Percentiles rank a stretch among this genome's conserved stretches.
These are phyloP conservation scores for Naganishia vaughanmartiniae DNA, from an alignment of 768 basidiomycete species.

Conservation along the genomic window DNA sequence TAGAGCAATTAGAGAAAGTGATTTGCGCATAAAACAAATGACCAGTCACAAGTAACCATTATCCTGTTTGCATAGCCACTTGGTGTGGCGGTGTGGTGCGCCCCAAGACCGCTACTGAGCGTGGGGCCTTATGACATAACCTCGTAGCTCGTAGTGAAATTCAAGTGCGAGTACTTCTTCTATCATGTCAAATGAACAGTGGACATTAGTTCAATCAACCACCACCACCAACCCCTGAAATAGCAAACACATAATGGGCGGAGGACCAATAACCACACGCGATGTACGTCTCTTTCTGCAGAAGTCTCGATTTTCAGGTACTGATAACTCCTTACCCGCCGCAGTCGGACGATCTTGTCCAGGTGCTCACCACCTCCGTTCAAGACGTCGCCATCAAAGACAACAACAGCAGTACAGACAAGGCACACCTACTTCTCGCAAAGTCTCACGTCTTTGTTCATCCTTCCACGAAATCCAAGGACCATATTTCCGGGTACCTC, in stretches of 20 bases:
- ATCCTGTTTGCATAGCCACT: neutral
- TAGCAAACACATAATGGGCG: constrained; percentile 11
- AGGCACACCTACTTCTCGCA: constrained; percentile 66
- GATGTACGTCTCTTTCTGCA: constrained; percentile 4
- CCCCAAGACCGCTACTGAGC: neutral
- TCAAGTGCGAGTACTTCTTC: neutral
- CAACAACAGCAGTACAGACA: neutral
- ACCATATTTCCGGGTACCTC: constrained; percentile 92
- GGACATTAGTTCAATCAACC: neutral
- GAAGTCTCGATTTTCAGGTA: neutral
- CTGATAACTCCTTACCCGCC: neutral
- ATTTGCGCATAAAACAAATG: neutral
- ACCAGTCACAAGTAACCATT: neutral
- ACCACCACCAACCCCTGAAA: neutral
- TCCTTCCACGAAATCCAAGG: constrained; percentile 83
- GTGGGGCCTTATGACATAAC: neutral
- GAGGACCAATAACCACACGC: constrained; percentile 16
- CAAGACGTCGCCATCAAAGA: neutral
- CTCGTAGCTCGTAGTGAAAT: neutral
- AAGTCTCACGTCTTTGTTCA: constrained; percentile 95
- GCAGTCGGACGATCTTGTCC: constrained; percentile 26
- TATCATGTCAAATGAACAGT: neutral
- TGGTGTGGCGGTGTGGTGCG: constrained; percentile 11
- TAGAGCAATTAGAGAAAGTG: constrained; percentile 17
- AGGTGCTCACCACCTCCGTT: constrained; percentile 4